phyloP scores from a whole-genome alignment of 2,329 filamentous ascomycete genomes.

The Paecilomyces sp. region DNA sequence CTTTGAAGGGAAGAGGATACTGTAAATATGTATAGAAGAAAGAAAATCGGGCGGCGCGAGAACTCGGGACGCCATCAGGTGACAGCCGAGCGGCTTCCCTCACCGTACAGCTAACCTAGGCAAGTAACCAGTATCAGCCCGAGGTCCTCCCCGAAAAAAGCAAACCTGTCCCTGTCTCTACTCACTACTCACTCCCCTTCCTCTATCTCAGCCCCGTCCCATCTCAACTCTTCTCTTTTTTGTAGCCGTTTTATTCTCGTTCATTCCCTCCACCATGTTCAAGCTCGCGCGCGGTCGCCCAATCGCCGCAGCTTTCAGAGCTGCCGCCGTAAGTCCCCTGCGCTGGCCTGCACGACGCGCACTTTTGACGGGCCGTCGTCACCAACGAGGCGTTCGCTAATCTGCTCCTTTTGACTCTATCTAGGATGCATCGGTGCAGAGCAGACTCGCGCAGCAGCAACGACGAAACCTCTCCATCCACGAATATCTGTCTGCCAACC shows the following conservation, averaged over 20 bases:
- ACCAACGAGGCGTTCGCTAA: constrained; percentile 25
- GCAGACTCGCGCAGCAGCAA: constrained; percentile 61
- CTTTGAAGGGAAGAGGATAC: not conserved
- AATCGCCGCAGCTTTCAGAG: constrained; percentile 71
- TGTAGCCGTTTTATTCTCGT: constrained; percentile 9
- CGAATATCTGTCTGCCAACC: constrained; percentile 93
- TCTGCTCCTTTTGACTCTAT: constrained; percentile 1
- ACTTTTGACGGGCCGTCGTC: constrained; percentile 33
- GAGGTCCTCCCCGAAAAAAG: constrained; percentile 24
- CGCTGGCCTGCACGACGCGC: not conserved
- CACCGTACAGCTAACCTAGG: constrained; percentile 13
- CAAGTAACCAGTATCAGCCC: constrained; percentile 17
- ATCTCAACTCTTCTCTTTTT: constrained; percentile 9
- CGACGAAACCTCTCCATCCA: constrained; percentile 89
- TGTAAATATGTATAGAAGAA: not conserved
- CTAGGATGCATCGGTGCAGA: constrained; percentile 52
- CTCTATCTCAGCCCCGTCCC: constrained; percentile 7
- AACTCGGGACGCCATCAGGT: constrained; percentile 7
- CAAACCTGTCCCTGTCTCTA: constrained; percentile 26
- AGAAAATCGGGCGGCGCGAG: not conserved
- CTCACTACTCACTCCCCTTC: constrained; percentile 3
- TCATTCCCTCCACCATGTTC: constrained; percentile 60
- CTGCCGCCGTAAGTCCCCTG: constrained; percentile 59
- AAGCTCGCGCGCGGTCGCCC: constrained; percentile 77
- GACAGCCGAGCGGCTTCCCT: constrained; percentile 14